Conservation (phyloP, 1,139 yeast genomes). For the Kluyveromyces marxianus region DNA sequence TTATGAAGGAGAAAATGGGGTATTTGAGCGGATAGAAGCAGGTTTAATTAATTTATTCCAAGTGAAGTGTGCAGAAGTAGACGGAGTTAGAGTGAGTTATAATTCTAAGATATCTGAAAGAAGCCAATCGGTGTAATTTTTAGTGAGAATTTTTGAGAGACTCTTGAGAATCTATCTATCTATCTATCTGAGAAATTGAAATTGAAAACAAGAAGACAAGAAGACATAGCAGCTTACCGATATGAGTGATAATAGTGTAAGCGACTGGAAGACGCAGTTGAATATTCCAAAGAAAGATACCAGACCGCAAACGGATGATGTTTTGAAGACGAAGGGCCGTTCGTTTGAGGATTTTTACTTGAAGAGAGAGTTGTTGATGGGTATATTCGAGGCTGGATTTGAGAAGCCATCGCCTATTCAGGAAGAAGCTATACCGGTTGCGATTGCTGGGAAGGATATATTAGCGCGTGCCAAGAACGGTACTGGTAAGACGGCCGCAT, state of each 20-base stretch:
- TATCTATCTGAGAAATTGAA: too few species aligned
- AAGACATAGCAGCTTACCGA: too few species aligned
- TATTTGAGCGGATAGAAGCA: too few species aligned
- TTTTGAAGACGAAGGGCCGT: conserved; percentile 81
- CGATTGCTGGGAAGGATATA: conserved; percentile 90
- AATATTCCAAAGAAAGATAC: conserved; percentile 77
- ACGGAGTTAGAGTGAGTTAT: too few species aligned
- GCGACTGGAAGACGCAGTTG: conserved; percentile 64
- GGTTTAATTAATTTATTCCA: too few species aligned
- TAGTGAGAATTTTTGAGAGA: too few species aligned
- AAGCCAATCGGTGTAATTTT: too few species aligned
- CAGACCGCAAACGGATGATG: conserved; percentile 96
- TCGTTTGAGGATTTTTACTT: conserved; percentile 88
- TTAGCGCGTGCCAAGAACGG: conserved; percentile 98
- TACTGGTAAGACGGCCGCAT: conserved; percentile 97
- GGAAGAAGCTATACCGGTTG: conserved; percentile 95
- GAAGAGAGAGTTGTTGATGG: conserved; percentile 92
- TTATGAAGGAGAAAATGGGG: too few species aligned
- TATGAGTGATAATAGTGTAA: conserved; percentile 14
- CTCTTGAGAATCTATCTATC: too few species aligned
- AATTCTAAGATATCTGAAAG: too few species aligned
- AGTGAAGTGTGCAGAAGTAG: too few species aligned
- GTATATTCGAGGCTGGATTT: conserved; percentile 97
- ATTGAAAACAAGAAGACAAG: too few species aligned
- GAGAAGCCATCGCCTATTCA: conserved; percentile 98